phyloP scores from a whole-genome alignment of 108 stramenopile genomes.

The Schizochytrium sp. region DNA sequence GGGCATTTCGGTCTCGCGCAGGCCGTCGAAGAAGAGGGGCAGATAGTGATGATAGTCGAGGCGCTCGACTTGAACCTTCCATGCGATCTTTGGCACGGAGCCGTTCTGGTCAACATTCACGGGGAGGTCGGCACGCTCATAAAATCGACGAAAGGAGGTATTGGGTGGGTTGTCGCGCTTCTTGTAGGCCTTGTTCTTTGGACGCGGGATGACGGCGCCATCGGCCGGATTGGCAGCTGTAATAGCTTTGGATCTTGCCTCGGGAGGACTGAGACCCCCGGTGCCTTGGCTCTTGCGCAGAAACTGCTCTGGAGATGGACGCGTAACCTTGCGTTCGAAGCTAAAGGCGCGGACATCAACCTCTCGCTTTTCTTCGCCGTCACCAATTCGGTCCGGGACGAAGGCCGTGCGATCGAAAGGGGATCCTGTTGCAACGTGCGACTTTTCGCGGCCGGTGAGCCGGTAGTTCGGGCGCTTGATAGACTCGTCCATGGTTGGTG shows the following conservation, averaged over 20 bases:
- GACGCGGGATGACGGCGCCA: no score
- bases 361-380: not conserved
- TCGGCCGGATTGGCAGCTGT: not conserved
- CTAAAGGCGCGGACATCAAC: constrained; percentile 13
- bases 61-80: constrained; percentile 72
- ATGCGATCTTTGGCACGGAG: constrained; percentile 58
- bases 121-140: constrained; percentile 73
- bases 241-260: not conserved
- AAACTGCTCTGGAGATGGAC: not conserved
- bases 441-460: not conserved
- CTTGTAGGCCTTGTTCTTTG: not conserved
- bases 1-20: constrained; percentile 73
- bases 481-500: not conserved
- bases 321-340: not conserved
- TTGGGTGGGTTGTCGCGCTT: constrained; percentile 73
- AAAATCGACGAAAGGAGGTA: constrained; percentile 71
- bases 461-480: constrained; percentile 3
- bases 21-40: constrained; percentile 78
- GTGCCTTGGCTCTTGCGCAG: constrained; percentile 7
- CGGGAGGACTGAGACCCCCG: not conserved
- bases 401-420: not conserved
- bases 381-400: not conserved
- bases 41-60: constrained; percentile 81
- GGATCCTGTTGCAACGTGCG: not conserved
- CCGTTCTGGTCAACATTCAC: constrained; percentile 64